Base-by-base conservation (phyloP, 768 basidiomycete genomes). In the Arthromyces matolae region DNA sequence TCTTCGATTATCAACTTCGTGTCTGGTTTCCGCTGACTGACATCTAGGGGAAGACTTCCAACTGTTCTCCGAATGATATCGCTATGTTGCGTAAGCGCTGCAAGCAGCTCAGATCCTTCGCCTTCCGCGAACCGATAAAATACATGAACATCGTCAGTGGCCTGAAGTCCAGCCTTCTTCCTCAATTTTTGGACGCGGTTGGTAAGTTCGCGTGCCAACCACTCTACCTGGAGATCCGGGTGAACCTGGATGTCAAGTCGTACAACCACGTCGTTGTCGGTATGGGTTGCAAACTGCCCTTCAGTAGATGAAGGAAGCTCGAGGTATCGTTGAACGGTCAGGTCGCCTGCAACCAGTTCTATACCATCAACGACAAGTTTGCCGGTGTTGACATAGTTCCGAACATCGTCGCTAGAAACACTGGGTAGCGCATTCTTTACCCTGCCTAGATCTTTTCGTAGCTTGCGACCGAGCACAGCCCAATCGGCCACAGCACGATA, bases 401-500 rank as follows among this genome's bases (percentile, higher is more conserved):
- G 93, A 62, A 97, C 81, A 6, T 79, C 82, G 34, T 92, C 89
- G 58, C 91, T 93, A 8, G 89, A 65, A 27, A 97, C 79, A 18
- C 70, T 69, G 7, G 93, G 91, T 22, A 99, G 76, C 0, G 83
- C 91, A 45, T 84, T 89, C 73, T 91, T 88, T 56, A 99, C 94
- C 24, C 87, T 87, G 16, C 71, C 83, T 27, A 98, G 71, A 65
- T 97, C 93, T 63, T 92, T 96, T 54, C 95, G 83, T 41, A 99
- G 77, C 69, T 96, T 98, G 59, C 83, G 82, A 40, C 96, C 96
- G 42, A 99, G 78, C 12, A 90, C 85, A n/a, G 81, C 75, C 91
- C 93, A 97, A 70, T 99, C 96, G 8, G 96, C 95, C 23, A 86
- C 84, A 4, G 86, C 94, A 45, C 83, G 83, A 76, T 97, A 98